Base-by-base conservation (phyloP, 495 filamentous ascomycete species). In the Penicillium tannophilum region DNA sequence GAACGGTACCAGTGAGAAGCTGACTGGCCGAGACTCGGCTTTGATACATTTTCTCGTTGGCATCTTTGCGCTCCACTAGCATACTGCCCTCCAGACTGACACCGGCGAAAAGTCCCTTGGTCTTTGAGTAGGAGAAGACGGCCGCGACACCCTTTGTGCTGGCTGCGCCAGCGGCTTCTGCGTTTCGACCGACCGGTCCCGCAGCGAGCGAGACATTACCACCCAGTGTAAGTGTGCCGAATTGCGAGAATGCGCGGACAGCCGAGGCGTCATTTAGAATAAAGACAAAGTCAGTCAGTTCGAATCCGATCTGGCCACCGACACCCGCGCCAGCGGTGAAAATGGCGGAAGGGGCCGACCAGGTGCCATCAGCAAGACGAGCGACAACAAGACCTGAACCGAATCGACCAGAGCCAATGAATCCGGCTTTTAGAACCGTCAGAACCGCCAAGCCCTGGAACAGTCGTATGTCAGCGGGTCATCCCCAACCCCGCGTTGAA, bases 241-340 rank as follows among this genome's bases (percentile, higher is more conserved):
- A 83, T 73, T 98, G 93, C 3, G 94, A 93, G 73, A 98, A 98
- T 36, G 94, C 94, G 70, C 90, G 90, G 42, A 98, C 94, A 24
- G 94, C 94, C 42, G 83, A 85, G 42, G 87, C 82, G 69, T 98
- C 94, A 73, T 98, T 98, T 50, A 98, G 86, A 58, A 98, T 97
- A 79, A 98, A 98, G 65, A 98, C 95, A 71, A 98, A 98, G 70
- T 98, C 94, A 43, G 95, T 98, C 59, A 98, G 78, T 73, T 98
- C 94, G 78, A 96, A 93, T 31, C 94, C 94, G 68, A 98, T 96
- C 72, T 98, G 94, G 20, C 94, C 93, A 64, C 94, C 94, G 62
- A 98, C 93, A 26, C 94, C 94, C 55, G 88, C 95, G 63, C 94
- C 94, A 24, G 89, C 90, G 19, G 90, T 94, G 52, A 87, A 86